Percentiles rank a stretch among this genome's conserved stretches.
These are phyloP conservation scores for Aegilops sharonensis DNA, from an alignment of 176 grass and related monocot genomes.

Conservation along the genomic window DNA sequence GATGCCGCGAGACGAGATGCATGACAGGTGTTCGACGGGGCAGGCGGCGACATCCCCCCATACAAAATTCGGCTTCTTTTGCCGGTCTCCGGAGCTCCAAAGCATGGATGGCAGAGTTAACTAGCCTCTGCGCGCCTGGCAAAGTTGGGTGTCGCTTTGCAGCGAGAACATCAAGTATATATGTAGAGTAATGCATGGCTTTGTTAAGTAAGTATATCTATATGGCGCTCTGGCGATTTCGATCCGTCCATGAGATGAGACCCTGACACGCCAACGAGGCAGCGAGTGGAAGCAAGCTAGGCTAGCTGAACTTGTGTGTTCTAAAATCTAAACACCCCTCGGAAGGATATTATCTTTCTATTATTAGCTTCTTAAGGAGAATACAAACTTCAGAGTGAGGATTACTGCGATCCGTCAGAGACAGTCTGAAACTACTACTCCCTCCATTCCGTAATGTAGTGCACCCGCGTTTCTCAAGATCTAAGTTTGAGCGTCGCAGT, in stretches of 20 bases:
- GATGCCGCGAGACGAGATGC: slow-evolving; percentile 16
- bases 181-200: no score
- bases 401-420: no score
- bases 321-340: not conserved
- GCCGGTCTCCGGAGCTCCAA: not conserved
- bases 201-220: no score
- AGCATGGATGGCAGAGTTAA: slow-evolving; percentile 17
- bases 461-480: no score
- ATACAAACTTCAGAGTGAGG: no score
- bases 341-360: not conserved
- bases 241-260: not conserved
- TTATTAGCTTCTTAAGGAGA: no score
- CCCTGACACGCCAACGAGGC: not conserved
- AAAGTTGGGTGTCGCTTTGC: not conserved
- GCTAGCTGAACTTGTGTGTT: not conserved
- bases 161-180: not conserved
- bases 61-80: slow-evolving; percentile 33
- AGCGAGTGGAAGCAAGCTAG: slow-evolving; percentile 20
- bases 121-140: slow-evolving; percentile 38
- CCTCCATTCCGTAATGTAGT: no score
- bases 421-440: no score
- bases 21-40: slow-evolving; percentile 30
- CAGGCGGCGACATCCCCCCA: slow-evolving; percentile 8
- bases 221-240: not conserved
- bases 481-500: no score